Base-by-base conservation (phyloP, 768 basidiomycete genomes). In the Amanita exitialis region DNA sequence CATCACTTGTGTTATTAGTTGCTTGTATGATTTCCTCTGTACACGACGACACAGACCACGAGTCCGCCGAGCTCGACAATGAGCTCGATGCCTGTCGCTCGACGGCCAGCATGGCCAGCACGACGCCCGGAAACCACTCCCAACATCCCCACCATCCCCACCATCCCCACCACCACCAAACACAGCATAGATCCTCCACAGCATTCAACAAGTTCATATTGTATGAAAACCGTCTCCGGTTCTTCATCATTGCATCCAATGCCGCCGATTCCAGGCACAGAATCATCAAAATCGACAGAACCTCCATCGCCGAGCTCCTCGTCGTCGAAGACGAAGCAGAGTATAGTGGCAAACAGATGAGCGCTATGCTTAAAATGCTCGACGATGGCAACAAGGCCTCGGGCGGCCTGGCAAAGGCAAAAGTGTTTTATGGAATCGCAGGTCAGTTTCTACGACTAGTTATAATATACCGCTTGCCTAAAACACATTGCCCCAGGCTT, bases 231-330 rank as follows among this genome's bases (percentile, higher is more conserved):
- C 80, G 83, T 51, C 75, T 84, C 20, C 84, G 90, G 15, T 92
- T 95, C 75, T 97, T 83, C 69, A 80, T 99, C 48, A 82, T 97
- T 54, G 93, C 89, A 2, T 93, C 89, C 37, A 92, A 92, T 67
- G 79, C 90, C 0, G 81, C 87, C 15, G 90, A 90, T 53, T 86
- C 90, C 0, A 78, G 87, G 1, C 93, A 96, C 61, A 79, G 89
- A 16, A 90, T 99, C 51, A 78, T 97, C 61, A 96, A 93, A 71
- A 83, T 99, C 48, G 93, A 99, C 65, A 75, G 95, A 36, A 92
- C 88, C 1, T 76, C 79, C 0, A 83, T 83, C 51, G 79, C 81
- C 27, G 83, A 86, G 54, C 73, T 96, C 9, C 68, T 69, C 21
- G 79, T 96, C 3, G 74, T 91, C 21, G 92, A 97, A 58, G 96